phyloP scores from a whole-genome alignment of 1,284 basidiomycete genomes.

The Cutaneotrichosporon sp. region DNA sequence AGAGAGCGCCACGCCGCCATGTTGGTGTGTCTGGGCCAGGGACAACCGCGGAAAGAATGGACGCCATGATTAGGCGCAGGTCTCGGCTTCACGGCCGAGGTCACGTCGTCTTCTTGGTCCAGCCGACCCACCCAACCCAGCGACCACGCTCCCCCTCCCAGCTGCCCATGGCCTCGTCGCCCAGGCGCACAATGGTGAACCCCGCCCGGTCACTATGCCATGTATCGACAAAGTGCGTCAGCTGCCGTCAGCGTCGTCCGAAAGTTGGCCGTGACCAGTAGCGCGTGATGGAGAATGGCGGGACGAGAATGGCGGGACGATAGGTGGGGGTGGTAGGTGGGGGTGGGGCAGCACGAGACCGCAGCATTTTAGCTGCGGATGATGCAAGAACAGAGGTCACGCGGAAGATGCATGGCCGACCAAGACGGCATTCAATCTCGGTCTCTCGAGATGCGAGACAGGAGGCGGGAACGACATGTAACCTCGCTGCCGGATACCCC shows the following conservation, averaged over 20 bases:
- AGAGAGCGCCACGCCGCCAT: no score
- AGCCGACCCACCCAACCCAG: conserved; percentile 49
- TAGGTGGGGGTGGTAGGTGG: no score
- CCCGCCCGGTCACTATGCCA: conserved; percentile 59
- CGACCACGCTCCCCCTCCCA: conserved; percentile 37
- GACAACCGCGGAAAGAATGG: neutral
- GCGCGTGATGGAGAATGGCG: neutral
- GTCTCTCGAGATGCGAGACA: neutral
- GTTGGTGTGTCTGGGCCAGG: no score
- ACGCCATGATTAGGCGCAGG: neutral
- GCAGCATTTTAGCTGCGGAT: neutral
- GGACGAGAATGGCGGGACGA: no score
- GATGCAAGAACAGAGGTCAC: neutral
- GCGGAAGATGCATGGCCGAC: no score
- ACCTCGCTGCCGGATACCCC: neutral
- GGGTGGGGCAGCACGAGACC: neutral
- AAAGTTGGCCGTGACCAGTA: neutral
- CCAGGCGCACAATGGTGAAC: conserved; percentile 60
- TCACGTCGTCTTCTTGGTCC: conserved; percentile 27
- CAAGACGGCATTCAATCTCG: neutral
- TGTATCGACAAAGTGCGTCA: conserved; percentile 61
- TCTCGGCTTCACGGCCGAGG: neutral
- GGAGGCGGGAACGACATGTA: neutral
- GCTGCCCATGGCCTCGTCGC: conserved; percentile 48
- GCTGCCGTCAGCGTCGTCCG: conserved; percentile 31